Conservation (phyloP, 257 asterid genomes). For the Orobanche coerulescens region DNA sequence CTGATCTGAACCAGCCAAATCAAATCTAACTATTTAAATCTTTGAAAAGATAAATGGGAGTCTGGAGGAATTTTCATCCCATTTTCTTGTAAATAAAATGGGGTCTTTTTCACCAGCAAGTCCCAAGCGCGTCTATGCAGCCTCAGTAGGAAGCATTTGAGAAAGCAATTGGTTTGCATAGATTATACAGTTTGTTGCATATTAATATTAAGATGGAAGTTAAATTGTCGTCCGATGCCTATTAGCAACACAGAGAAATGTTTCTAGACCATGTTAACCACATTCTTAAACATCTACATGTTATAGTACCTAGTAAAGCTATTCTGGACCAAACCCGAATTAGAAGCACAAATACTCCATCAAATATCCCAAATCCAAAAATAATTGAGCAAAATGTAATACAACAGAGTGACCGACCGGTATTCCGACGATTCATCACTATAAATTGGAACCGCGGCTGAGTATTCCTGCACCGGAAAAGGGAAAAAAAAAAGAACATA, state of each 20-base stretch:
- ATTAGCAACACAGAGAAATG: neutral
- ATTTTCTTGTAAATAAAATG: neutral
- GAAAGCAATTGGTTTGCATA: neutral
- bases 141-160: neutral
- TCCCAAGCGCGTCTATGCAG: neutral
- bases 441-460: conserved; percentile 81
- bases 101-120: neutral
- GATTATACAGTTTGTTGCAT: neutral
- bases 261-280: neutral
- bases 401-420: conserved; percentile 42
- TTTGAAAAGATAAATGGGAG: neutral
- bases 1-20: neutral
- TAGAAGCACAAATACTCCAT: neutral
- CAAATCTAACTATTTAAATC: neutral
- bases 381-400: neutral
- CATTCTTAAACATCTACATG: neutral
- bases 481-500: neutral
- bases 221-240: neutral
- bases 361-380: conserved; percentile 5
- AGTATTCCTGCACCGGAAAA: conserved; percentile 44
- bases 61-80: neutral
- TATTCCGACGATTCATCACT: conserved; percentile 73
- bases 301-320: neutral
- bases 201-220: neutral
- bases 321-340: neutral